Base-by-base conservation (phyloP, 768 basidiomycete genomes). In the Polyporus arcularius region DNA sequence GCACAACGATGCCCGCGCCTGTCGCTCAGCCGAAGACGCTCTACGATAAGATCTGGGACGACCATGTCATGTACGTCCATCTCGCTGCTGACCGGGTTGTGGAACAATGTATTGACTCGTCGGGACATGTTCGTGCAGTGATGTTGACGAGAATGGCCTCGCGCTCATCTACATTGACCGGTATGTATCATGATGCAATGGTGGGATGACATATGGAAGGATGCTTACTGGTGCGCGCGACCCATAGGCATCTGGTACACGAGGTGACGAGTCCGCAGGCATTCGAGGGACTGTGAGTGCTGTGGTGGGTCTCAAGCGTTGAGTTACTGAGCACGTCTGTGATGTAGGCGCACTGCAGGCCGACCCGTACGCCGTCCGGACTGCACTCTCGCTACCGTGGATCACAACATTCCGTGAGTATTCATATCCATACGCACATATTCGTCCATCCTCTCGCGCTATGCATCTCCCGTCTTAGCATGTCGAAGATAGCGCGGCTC, bases 11-110 rank as follows among this genome's bases (percentile, higher is more conserved):
- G 87, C 83, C 86, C 46, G 80, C 76, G 35, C 74, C 84, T n/a
- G 74, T 80, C 16, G 66, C 78, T 55, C 75, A 80, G 21, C 93
- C 94, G 10, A 87, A 94, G 62, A 98, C 96, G 39, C 81, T 98
- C 32, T 97, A 98, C 76, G 96, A 98, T 77, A 98, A 98, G 79
- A 94, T 98, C 65, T 97, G 92, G 87, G 94, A 97, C 66, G 94
- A 98, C 73, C 96, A 98, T 77, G 85, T 96, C 70, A 90, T 98
- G 86, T 94, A 68, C 63, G 91, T 67, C 21, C 43, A 45, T 6
- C 43, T n/a, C 43, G 43, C 14, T n/a, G 6, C 16, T 21, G 16
- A 40, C 31, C 16, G 41, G n/a, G n/a, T n/a, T n/a, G n/a, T n/a
- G 11, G 14, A 45, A 16, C 16, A 16, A 32, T n/a, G n/a, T 32